phyloP scores from a whole-genome alignment of 2,329 filamentous ascomycete genomes.

The Kalaharituber pfeilii region DNA sequence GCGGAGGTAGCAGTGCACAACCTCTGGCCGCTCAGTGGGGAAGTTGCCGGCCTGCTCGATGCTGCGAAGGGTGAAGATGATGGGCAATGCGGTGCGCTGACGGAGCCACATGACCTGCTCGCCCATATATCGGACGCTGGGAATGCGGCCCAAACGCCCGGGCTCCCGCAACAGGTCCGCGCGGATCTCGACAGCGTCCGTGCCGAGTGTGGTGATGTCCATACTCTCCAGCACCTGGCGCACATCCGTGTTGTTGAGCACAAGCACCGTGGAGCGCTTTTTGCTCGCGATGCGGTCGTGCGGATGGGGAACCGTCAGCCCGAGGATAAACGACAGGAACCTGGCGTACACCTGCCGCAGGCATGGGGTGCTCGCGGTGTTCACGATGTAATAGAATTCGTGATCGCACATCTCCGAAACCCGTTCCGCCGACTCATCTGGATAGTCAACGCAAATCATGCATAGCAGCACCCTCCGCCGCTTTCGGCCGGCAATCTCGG shows the following conservation, averaged over 20 bases:
- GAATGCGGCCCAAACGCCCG: conserved; percentile 45
- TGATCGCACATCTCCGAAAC: no score
- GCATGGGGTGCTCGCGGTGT: no score
- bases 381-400: no score
- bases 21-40: conserved; percentile 57
- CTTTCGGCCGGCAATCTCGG: conserved; percentile 28
- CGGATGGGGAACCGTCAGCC: conserved; percentile 60
- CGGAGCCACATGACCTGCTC: conserved; percentile 72
- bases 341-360: conserved; percentile 59
- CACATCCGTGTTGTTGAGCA: conserved; percentile 75
- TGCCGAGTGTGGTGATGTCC: conserved; percentile 71
- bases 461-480: conserved; percentile 59
- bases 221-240: conserved; percentile 66
- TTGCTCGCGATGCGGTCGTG: conserved; percentile 65
- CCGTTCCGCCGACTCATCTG: no score
- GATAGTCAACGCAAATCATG: conserved; percentile 62
- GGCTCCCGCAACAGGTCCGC: conserved; percentile 67
- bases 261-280: conserved; percentile 65
- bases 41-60: conserved; percentile 51
- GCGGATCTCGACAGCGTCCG: conserved; percentile 68
- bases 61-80: conserved; percentile 75
- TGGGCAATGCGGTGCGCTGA: conserved; percentile 71
- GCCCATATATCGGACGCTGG: conserved; percentile 67
- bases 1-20: conserved; percentile 66
- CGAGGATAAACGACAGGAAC: conserved; percentile 62